A percentile compares a stretch with the other conserved stretches of the same genome.
Evolutionary conservation across 2,329 filamentous ascomycete genomes (phyloP).

Genomic region (Scedosporium minutisporum): DNA sequence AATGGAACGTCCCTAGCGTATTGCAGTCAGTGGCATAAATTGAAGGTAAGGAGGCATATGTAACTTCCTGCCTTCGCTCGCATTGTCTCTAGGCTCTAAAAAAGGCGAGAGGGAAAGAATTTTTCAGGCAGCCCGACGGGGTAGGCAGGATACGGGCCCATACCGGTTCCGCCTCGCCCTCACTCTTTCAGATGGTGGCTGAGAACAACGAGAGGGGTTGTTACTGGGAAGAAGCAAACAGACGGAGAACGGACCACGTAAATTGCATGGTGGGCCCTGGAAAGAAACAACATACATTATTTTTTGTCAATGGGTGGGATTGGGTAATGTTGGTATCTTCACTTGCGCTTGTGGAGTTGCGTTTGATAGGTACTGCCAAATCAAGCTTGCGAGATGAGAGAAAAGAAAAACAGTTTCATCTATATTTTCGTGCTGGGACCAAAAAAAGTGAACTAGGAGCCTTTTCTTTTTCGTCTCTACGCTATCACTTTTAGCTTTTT

Average conservation of each 20-base stretch:
- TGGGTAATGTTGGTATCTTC: slow-evolving; percentile 2
- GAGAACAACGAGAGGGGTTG: neutral
- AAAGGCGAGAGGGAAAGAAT: neutral
- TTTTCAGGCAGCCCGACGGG: neutral
- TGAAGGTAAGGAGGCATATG: neutral
- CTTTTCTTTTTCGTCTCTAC: neutral
- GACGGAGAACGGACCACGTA: neutral
- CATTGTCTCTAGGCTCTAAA: neutral
- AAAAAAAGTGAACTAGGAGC: neutral
- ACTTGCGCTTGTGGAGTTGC: neutral
- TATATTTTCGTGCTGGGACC: neutral
- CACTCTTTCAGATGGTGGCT: slow-evolving; percentile 83
- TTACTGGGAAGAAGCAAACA: neutral
- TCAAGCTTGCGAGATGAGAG: neutral
- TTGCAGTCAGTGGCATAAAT: neutral
- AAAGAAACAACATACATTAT: neutral
- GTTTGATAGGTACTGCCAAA: neutral
- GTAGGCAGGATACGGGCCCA: neutral
- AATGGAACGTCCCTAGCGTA: slow-evolving; percentile 14
- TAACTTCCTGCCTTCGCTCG: neutral
- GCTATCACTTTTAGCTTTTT: neutral
- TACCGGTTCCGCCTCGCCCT: slow-evolving; percentile 60
- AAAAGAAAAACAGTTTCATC: neutral
- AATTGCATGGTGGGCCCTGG: neutral
- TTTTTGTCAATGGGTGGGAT: neutral